Base-by-base conservation (phyloP, 2,329 filamentous ascomycete genomes). In the Didymosphaeria variabile region DNA sequence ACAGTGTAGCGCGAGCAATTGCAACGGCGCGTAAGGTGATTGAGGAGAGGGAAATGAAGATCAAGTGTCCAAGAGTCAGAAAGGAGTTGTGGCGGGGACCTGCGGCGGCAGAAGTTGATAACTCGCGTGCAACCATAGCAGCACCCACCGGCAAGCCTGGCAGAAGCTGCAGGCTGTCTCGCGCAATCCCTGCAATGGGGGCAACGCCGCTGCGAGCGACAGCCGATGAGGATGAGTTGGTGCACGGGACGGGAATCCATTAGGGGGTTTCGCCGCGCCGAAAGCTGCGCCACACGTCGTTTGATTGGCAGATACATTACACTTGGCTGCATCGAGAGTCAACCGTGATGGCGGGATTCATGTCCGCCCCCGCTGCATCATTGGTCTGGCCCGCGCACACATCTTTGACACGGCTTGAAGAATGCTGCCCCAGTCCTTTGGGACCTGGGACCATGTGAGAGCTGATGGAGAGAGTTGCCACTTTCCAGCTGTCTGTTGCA, bases 161-260 rank as follows among this genome's bases (percentile, higher is more conserved):
- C 53, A 47, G 36, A 54, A 44, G 40, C 32, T 62, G 63, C 63
- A 62, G 57, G 54, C 62, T 52, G 60, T 62, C 57, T 60, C 51
- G 60, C 60, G 45, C 38, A 40, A 53, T 57, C 63, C 63, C 63
- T 62, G 62, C 56, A 60, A 46, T 62, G 53, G 59, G 59, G 62
- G 59, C 62, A 55, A 52, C 45, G 59, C 46, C 53, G 47, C 51
- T 47, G 47, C 49, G 40, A 57, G 40, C 21, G 54, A 46, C 45
- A 47, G 52, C 7, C 58, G 54, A 54, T 26, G 47, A 36, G 46
- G 58, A 32, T 57, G 52, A 26, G 58, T 57, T 53, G 54, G 58
- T 21, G 58, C 44, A 46, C 57, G 57, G 57, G 26, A 44, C 31
- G 46, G 40, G 2, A 31, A 15, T 46, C 49, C 34, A 55, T 47